Conservation (phyloP, 2,329 filamentous ascomycete species). For the Fusarium aywerte region DNA sequence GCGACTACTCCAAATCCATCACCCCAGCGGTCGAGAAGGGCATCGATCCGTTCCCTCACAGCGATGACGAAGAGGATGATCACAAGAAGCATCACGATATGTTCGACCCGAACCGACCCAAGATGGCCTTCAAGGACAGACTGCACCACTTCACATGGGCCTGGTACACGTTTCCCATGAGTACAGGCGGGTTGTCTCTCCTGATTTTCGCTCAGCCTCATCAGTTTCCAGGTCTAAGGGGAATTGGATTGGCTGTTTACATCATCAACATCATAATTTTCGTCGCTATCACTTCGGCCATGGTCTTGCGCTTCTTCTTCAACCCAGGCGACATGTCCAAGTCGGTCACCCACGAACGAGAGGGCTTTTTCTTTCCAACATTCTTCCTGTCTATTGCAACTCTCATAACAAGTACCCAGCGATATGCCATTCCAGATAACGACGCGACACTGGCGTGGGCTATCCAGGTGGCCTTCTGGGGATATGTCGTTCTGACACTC, state of each 20-base stretch:
- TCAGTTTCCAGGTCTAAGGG: background rate
- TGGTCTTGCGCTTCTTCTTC: constrained; percentile 5
- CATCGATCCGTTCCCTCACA: background rate
- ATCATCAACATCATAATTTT: constrained; percentile 4
- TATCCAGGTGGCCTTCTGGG: constrained; percentile 7
- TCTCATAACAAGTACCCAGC: constrained; percentile 3
- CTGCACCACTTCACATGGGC: constrained; percentile 9
- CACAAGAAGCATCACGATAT: background rate
- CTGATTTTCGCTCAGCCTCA: constrained; percentile 3
- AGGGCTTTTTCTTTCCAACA: constrained; percentile 6
- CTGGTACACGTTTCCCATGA: background rate
- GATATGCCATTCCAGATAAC: constrained; percentile 1
- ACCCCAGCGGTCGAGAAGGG: constrained; percentile 7
- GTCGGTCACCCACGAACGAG: constrained; percentile 6
- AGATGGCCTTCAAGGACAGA: constrained; percentile 3
- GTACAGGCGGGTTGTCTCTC: background rate
- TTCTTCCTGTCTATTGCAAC: constrained; percentile 3
- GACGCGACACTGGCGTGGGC: background rate
- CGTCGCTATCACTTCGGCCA: background rate
- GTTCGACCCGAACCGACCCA: constrained; percentile 14
- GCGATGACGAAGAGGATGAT: background rate
- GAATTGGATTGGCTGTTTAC: background rate
- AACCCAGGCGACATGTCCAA: constrained; percentile 8
- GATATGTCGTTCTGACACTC: constrained; percentile 1
- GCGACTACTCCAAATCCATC: background rate